These are phyloP conservation scores for Candida chauliodis DNA, from an alignment of 805 yeast genomes.

Conservation along the genomic window DNA sequence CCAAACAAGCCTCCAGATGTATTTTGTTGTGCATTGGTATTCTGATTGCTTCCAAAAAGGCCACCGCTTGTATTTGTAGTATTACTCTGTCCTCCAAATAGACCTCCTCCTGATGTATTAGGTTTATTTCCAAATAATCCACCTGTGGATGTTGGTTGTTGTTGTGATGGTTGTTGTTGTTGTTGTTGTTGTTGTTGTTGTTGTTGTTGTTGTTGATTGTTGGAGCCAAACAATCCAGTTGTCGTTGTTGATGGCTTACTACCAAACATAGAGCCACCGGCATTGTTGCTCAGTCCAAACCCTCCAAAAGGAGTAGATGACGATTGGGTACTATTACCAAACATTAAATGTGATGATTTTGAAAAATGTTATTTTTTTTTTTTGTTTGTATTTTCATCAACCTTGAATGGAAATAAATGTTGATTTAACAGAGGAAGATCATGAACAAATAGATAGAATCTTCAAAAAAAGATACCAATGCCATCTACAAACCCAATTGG, in stretches of 20 bases:
- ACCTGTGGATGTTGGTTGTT: conserved; percentile 6
- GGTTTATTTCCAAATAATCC: conserved; percentile 11
- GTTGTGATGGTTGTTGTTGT: too few species aligned
- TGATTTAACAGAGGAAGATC: conserved; percentile 1
- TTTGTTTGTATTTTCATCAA: conserved; percentile 1
- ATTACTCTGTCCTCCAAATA: conserved; percentile 17
- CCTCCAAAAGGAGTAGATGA: conserved; percentile 20
- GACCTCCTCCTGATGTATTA: conserved; percentile 14
- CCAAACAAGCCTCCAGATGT: conserved; percentile 12
- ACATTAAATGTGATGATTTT: conserved; percentile 3
- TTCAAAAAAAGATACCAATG: not conserved
- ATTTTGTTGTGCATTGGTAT: conserved; percentile 9
- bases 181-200: conserved; percentile 4
- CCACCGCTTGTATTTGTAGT: conserved; percentile 15
- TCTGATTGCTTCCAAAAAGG: conserved; percentile 18
- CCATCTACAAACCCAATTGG: not conserved
- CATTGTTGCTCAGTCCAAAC: conserved; percentile 13
- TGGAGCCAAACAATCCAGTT: conserved; percentile 8
- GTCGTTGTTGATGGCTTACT: conserved; percentile 11
- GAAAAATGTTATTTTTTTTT: conserved; percentile 1
- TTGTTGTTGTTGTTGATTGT: conserved; percentile 10
- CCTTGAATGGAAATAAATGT: not conserved
- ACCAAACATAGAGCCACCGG: conserved; percentile 16
- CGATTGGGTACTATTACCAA: conserved; percentile 3
- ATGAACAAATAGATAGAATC: not conserved